Evolutionary conservation across 495 filamentous ascomycete genomes (phyloP), one percentile per base, ranked within the genome.

Genomic region (Delitschia confertaspora): DNA sequence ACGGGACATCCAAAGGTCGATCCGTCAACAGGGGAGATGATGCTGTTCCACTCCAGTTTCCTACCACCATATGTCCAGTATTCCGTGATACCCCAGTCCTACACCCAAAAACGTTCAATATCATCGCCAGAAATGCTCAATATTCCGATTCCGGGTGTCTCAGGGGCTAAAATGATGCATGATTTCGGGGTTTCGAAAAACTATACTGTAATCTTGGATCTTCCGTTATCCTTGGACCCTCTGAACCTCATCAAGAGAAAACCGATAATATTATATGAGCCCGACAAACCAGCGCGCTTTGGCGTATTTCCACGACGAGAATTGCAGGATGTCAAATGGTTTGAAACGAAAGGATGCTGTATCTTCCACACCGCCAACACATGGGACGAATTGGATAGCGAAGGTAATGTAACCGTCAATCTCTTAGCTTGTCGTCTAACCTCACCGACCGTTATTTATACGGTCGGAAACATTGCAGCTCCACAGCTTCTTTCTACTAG

Each of bases 281-380:
- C 66, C 3, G 45, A 56, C 3, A 64, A 65, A 32, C 63, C 62
- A 3, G 73, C 78, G 2, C 70, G 78, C 5, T 78, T 79, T 38
- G 79, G 78, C 1, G 61, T 80, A 3, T 80, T 83, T 49, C 78
- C 77, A 16, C 67, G 78, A 18, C 70, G 71, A 32, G 44, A 69
- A 11, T 76, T 77, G 6, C 50, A 69, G 4, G 60, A 58, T 3
- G 62, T 80, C 14, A 63, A 63, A 8, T 83, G 79, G 78, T 81
- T 77, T 51, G 69, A 80, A 60, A 81, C 76, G 2, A 67, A 68
- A 23, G 62, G 73, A 6, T 80, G 75, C 58, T 71, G 74, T 47
- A 77, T 82, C 40, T 80, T 81, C 45, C 79, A 82, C 49, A 79
- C 76, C 3, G 79, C 75, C 4, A 82, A 79, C 41, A 73, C 72